A percentile compares a stretch with the other conserved stretches of the same genome.
Conservation (phyloP, 169 alveolate genomes). For the Cryptosporidium parvum region DNA sequence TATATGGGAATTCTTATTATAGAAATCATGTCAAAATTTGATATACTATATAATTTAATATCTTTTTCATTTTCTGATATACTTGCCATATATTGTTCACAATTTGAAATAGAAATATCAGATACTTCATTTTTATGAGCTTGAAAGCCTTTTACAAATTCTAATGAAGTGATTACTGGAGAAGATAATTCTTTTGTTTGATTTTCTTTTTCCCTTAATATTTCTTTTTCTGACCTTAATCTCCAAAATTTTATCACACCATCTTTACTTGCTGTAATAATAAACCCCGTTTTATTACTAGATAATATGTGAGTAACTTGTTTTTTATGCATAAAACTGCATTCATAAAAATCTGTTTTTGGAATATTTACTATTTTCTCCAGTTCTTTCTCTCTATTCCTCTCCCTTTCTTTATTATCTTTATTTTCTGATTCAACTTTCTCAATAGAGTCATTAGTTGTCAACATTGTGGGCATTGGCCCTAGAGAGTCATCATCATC, state of each 20-base stretch:
- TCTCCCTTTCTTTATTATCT: background rate
- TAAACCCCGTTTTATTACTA: conserved; percentile 89
- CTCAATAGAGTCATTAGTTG: background rate
- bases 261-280: conserved; percentile 94
- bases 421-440: background rate
- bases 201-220: background rate
- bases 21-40: conserved; percentile 84
- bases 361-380: conserved; percentile 82
- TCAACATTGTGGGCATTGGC: background rate
- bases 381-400: background rate
- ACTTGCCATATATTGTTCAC: conserved; percentile 82
- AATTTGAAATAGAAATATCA: conserved; percentile 81
- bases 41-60: conserved; percentile 84
- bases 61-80: conserved; percentile 82
- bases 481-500: background rate
- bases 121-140: conserved; percentile 93
- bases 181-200: conserved; percentile 7
- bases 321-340: conserved; percentile 92
- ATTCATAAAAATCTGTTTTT: conserved; percentile 86
- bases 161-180: conserved; percentile 80
- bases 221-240: conserved; percentile 88
- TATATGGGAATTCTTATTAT: conserved; percentile 77
- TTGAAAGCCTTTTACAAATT: conserved; percentile 95
- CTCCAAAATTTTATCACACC: conserved; percentile 98
- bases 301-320: conserved; percentile 87